A percentile compares a stretch with the other conserved stretches of the same genome.
Conservation (phyloP, 1,284 basidiomycete genomes). For the Apiotrichum brassicae region DNA sequence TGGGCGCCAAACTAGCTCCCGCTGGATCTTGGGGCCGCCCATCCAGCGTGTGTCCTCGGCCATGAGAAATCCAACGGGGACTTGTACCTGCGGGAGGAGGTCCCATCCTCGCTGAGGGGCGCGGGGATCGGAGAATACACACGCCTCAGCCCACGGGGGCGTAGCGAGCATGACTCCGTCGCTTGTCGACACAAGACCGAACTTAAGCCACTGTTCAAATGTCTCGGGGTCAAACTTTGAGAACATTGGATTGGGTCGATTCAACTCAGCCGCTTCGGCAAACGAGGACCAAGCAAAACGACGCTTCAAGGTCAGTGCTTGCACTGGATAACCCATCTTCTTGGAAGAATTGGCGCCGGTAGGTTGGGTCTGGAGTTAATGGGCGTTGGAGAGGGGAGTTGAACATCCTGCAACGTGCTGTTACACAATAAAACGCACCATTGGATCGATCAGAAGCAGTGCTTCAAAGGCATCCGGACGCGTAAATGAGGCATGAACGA, state of each 20-base stretch:
- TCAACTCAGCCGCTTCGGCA: background rate
- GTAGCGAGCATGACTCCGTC: conserved; percentile 30
- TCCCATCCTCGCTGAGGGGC: conserved; percentile 32
- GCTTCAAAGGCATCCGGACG: conserved; percentile 65
- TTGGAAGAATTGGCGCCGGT: conserved; percentile 54
- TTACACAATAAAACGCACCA: conserved; percentile 20
- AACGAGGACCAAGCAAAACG: conserved; percentile 6
- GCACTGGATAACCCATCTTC: conserved; percentile 34
- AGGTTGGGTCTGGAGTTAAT: conserved; percentile 26
- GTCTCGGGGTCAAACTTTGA: conserved; percentile 53
- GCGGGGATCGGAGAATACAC: conserved; percentile 26
- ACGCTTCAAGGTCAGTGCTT: conserved; percentile 2
- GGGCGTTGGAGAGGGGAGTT: background rate
- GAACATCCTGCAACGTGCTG: too few relatives aligned
- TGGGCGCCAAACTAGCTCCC: conserved; percentile 23
- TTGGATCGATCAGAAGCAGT: conserved; percentile 72
- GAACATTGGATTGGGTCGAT: conserved; percentile 41
- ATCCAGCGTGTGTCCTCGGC: conserved; percentile 19
- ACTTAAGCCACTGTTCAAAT: conserved; percentile 58
- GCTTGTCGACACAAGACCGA: conserved; percentile 53
- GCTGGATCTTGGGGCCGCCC: conserved; percentile 14
- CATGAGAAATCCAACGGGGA: conserved; percentile 36
- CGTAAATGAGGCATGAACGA: conserved; percentile 55
- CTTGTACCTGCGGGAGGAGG: conserved; percentile 23
- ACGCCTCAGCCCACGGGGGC: conserved; percentile 31